Percentiles rank a stretch among this genome's conserved stretches.
These are phyloP conservation scores for Vaccinium vitisidaea DNA, from an alignment of 148 eudicot species.

Conservation along the genomic window DNA sequence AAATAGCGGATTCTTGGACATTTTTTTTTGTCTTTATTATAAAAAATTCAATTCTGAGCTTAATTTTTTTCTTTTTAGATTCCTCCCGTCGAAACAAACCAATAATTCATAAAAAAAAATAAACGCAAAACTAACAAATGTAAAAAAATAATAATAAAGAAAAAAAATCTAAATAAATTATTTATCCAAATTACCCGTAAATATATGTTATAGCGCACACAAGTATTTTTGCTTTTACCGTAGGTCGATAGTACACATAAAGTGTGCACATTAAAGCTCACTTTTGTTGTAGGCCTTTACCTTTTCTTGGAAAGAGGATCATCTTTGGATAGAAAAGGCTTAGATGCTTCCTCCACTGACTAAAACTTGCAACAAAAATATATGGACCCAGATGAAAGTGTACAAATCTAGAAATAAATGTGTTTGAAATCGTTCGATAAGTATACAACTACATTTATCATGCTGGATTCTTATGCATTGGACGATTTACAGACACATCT, in stretches of 20 bases:
- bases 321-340: not conserved
- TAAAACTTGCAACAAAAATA: not conserved
- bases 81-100: too few relatives aligned
- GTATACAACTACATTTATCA: not conserved
- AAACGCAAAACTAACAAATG: too few relatives aligned
- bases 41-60: too few relatives aligned
- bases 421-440: not conserved
- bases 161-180: too few relatives aligned
- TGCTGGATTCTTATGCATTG: not conserved
- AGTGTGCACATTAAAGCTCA: not conserved
- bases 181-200: not conserved
- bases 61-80: too few relatives aligned
- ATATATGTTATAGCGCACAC: not conserved
- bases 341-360: not conserved
- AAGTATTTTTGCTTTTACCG: not conserved
- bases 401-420: not conserved
- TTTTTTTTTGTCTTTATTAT: too few relatives aligned
- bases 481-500: not conserved
- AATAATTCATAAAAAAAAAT: too few relatives aligned
- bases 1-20: too few relatives aligned
- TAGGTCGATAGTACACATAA: not conserved
- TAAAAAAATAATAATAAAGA: too few relatives aligned
- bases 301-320: not conserved
- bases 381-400: not conserved
- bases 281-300: not conserved